Percentiles rank a stretch among this genome's conserved stretches.
These are phyloP conservation scores for Senecio squalidus DNA, from an alignment of 140 eudicot genomes.

Conservation along the genomic window DNA sequence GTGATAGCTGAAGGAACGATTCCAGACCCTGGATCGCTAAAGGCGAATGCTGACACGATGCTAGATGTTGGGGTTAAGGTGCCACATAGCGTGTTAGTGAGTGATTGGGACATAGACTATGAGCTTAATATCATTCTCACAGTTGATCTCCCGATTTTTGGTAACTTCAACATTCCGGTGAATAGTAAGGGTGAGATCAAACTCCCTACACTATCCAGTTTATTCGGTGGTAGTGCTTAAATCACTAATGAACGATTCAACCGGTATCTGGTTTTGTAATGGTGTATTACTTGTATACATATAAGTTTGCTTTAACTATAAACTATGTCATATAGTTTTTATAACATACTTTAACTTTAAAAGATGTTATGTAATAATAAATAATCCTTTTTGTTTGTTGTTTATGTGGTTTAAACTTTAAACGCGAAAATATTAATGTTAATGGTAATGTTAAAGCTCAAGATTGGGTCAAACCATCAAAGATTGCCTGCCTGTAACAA, in stretches of 20 bases:
- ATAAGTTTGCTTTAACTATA: conserved; percentile 3
- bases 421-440: too few relatives aligned
- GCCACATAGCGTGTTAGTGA: conserved; percentile 54
- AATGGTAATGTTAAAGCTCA: too few relatives aligned
- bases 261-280: too few relatives aligned
- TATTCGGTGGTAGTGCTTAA: conserved; percentile 16
- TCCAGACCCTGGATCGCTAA: conserved; percentile 76
- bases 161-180: conserved; percentile 56
- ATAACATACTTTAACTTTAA: too few relatives aligned
- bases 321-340: too few relatives aligned
- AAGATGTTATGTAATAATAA: too few relatives aligned
- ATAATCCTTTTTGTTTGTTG: too few relatives aligned
- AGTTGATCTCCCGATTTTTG: conserved; percentile 64
- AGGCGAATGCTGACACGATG: conserved; percentile 43
- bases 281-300: conserved; percentile 5
- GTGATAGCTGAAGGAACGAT: conserved; percentile 50
- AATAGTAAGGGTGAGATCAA: conserved; percentile 68
- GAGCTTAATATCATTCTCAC: conserved; percentile 38
- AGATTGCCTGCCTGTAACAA: too few relatives aligned
- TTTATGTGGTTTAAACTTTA: too few relatives aligned
- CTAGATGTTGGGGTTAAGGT: conserved; percentile 55
- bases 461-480: too few relatives aligned
- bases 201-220: conserved; percentile 59
- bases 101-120: conserved; percentile 83
- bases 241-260: background rate